Conservation (phyloP, 306 rosid species). For the Malus asiatica region DNA sequence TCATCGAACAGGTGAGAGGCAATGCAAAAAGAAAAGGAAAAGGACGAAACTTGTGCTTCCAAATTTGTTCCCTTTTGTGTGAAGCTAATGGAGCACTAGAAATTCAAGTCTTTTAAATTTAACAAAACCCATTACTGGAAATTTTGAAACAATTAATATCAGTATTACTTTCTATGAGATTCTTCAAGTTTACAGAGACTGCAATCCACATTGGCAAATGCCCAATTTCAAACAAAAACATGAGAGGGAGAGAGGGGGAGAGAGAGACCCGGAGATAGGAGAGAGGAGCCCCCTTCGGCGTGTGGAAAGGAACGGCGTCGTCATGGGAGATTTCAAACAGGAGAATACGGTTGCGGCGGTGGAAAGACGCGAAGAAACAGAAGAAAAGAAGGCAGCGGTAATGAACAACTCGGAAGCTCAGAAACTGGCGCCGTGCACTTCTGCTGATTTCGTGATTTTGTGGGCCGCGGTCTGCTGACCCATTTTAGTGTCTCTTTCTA, state of each 20-base stretch:
- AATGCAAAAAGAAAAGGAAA: not conserved
- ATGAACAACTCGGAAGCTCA: not conserved
- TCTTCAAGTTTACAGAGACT: not conserved
- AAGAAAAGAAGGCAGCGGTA: not conserved
- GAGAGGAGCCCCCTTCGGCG: not conserved
- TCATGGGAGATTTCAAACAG: not conserved
- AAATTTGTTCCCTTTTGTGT: not conserved
- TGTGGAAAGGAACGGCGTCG: not conserved
- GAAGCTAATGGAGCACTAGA: not conserved
- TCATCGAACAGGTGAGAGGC: constrained; percentile 3
- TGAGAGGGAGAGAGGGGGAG: not conserved
- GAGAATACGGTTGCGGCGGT: not conserved
- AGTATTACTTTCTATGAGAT: too few species aligned
- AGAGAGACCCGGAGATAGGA: not conserved
- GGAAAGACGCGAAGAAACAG: not conserved
- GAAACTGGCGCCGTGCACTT: not conserved
- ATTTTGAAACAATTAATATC: not conserved
- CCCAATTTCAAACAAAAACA: not conserved
- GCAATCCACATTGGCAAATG: not conserved
- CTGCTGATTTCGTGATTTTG: not conserved
- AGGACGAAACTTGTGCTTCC: not conserved
- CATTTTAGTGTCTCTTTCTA: too few species aligned
- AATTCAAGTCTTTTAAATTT: not conserved
- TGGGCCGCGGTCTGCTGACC: too few species aligned
- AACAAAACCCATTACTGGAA: not conserved